A percentile compares a stretch with the other conserved stretches of the same genome.
phyloP scores from a whole-genome alignment of 192 early-diverging fungal species.

The Mortierella antarctica region DNA sequence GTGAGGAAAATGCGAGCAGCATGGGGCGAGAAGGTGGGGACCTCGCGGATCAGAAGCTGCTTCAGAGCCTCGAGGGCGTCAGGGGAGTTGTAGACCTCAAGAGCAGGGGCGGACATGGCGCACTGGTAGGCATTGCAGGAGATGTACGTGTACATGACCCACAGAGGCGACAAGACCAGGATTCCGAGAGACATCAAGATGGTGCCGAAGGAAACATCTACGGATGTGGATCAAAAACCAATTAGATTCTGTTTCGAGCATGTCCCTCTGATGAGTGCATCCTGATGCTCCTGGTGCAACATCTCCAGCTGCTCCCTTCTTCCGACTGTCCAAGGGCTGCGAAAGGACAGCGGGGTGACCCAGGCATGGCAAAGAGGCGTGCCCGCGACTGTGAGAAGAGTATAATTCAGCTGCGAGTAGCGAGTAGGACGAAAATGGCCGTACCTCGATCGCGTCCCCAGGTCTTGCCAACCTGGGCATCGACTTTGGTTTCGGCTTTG shows the following conservation, averaged over 20 bases:
- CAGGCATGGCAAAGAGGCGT: not conserved
- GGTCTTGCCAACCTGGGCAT: slow-evolving; percentile 74
- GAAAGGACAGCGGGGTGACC: not conserved
- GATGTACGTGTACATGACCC: slow-evolving; percentile 76
- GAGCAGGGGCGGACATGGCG: slow-evolving; percentile 66
- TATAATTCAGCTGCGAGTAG: not conserved
- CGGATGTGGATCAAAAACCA: not conserved
- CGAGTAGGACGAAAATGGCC: not conserved
- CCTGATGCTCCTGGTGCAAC: not conserved
- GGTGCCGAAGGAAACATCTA: slow-evolving; percentile 62
- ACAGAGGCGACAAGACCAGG: slow-evolving; percentile 69
- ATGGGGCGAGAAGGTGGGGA: slow-evolving; percentile 57
- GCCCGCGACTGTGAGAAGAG: not conserved
- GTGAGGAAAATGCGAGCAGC: slow-evolving; percentile 67
- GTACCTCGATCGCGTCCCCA: slow-evolving; percentile 81
- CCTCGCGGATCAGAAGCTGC: slow-evolving; percentile 42
- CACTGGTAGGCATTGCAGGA: slow-evolving; percentile 75
- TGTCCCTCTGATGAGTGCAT: not conserved
- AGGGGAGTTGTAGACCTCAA: slow-evolving; percentile 37
- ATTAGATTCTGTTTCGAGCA: not conserved
- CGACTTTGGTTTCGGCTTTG: slow-evolving; percentile 27
- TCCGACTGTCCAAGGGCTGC: too few relatives aligned
- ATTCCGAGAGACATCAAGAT: slow-evolving; percentile 66
- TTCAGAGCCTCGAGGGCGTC: slow-evolving; percentile 43
- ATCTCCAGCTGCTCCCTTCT: too few relatives aligned